Percentiles rank a stretch among this genome's conserved stretches.
These are phyloP conservation scores for Datisca glomerata DNA, from an alignment of 306 rosid genomes.

Conservation along the genomic window DNA sequence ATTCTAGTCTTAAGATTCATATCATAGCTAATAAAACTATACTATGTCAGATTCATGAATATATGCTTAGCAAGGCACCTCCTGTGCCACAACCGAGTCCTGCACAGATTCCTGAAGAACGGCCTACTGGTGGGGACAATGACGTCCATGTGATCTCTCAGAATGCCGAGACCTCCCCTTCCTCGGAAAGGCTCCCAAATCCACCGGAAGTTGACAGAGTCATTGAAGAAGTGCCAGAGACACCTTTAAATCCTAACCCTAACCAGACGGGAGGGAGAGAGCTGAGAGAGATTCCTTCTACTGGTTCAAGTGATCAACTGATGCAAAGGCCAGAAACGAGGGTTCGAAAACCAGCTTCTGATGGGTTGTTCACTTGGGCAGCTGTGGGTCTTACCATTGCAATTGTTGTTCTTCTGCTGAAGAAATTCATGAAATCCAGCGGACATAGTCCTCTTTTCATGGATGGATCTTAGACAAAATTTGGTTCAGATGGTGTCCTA, in stretches of 20 bases:
- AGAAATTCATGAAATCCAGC: conserved; percentile 67
- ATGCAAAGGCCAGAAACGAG: conserved; percentile 29
- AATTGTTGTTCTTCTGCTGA: conserved; percentile 66
- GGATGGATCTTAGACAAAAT: conserved; percentile 64
- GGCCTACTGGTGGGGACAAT: conserved; percentile 23
- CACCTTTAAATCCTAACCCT: conserved; percentile 21
- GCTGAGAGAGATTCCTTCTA: conserved; percentile 27
- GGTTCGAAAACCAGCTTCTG: conserved; percentile 49
- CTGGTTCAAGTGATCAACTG: conserved; percentile 25
- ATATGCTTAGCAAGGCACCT: conserved; percentile 69
- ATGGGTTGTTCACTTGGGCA: conserved; percentile 80
- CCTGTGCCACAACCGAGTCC: conserved; percentile 46
- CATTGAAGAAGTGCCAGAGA: conserved; percentile 35
- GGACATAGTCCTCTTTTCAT: conserved; percentile 67
- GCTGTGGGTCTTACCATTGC: conserved; percentile 90
- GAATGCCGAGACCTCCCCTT: conserved; percentile 25
- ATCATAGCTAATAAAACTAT: neutral
- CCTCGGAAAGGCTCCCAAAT: conserved; percentile 25
- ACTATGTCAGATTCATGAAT: conserved; percentile 60
- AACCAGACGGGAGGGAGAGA: conserved; percentile 20
- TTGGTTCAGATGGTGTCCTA: too few species aligned
- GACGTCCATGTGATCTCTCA: conserved; percentile 21
- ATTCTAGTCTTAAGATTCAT: too few species aligned
- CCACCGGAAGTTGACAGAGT: conserved; percentile 19
- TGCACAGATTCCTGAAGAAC: conserved; percentile 31